Evolutionary conservation across 257 asterid species (phyloP).

Genomic region (Scutellaria barbata): DNA sequence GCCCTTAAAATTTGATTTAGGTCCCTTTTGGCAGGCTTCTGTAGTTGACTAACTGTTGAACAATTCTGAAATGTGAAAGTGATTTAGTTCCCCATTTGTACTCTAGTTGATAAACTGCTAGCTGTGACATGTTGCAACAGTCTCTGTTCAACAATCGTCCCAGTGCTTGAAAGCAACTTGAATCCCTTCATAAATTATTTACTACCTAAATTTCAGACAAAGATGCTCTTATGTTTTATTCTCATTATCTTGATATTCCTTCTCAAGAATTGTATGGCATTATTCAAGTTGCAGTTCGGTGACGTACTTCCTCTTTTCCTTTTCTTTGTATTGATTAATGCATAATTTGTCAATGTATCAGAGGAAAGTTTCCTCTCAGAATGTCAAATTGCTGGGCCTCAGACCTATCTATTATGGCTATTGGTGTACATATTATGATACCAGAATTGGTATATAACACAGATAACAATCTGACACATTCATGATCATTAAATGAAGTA

Average conservation of each 20-base stretch:
- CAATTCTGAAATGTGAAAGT: slow-evolving; percentile 16
- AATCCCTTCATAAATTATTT: neutral
- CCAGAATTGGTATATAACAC: neutral
- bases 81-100: slow-evolving; percentile 18
- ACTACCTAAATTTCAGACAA: neutral
- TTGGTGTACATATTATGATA: no score
- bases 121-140: neutral
- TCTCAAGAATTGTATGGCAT: neutral
- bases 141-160: no score
- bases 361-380: no score
- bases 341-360: no score
- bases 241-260: neutral
- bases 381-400: no score
- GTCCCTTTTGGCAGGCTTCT: slow-evolving; percentile 27
- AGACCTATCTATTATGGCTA: no score
- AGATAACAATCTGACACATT: neutral
- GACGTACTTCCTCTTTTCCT: no score
- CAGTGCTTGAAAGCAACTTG: no score
- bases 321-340: no score
- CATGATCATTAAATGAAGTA: neutral
- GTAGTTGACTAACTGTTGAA: neutral
- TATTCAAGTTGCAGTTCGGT: neutral
- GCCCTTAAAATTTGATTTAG: slow-evolving; percentile 32
- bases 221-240: neutral
- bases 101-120: neutral